Conservation (phyloP, 2,329 filamentous ascomycete species). For the Ophiocordyceps camponoti-floridani region DNA sequence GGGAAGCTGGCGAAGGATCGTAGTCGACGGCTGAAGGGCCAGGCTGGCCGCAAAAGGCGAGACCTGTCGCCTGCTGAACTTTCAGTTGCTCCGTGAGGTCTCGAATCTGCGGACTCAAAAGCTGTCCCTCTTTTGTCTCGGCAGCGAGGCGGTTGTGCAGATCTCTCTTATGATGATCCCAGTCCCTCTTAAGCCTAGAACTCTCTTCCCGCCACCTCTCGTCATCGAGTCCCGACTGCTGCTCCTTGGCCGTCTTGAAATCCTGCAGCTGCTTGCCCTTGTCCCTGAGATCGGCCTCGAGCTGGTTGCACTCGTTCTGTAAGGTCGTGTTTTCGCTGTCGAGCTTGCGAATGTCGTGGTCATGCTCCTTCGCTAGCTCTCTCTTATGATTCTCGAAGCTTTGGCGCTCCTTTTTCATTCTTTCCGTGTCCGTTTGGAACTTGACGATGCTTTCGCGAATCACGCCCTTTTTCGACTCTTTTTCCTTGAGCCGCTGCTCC, state of each 20-base stretch:
- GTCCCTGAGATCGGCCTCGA: conserved; percentile 58
- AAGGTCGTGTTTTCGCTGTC: conserved; percentile 37
- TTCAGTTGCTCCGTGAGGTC: conserved; percentile 28
- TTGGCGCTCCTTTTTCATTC: conserved; percentile 37
- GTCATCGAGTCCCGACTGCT: conserved; percentile 41
- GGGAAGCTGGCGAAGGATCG: conserved; percentile 20
- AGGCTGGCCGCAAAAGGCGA: conserved; percentile 26
- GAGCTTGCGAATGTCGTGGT: conserved; percentile 31
- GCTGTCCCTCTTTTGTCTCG: conserved; percentile 27
- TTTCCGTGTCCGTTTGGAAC: conserved; percentile 45
- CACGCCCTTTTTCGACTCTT: conserved; percentile 49
- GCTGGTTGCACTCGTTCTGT: conserved; percentile 42
- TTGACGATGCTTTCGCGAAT: conserved; percentile 51
- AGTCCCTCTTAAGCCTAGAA: conserved; percentile 33
- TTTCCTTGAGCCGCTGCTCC: conserved; percentile 53
- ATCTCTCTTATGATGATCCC: conserved; percentile 33
- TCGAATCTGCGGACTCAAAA: conserved; percentile 26
- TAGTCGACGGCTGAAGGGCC: conserved; percentile 28
- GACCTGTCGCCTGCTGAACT: conserved; percentile 19
- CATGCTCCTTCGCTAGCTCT: conserved; percentile 30
- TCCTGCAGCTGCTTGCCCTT: conserved; percentile 50
- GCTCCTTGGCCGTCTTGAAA: conserved; percentile 52
- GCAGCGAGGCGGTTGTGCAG: conserved; percentile 30
- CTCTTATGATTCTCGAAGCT: conserved; percentile 35
- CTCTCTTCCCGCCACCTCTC: conserved; percentile 36